Percentiles rank a stretch among this genome's conserved stretches.
Conservation (phyloP, 2,329 filamentous ascomycete genomes). For the Fusarium longipes region DNA sequence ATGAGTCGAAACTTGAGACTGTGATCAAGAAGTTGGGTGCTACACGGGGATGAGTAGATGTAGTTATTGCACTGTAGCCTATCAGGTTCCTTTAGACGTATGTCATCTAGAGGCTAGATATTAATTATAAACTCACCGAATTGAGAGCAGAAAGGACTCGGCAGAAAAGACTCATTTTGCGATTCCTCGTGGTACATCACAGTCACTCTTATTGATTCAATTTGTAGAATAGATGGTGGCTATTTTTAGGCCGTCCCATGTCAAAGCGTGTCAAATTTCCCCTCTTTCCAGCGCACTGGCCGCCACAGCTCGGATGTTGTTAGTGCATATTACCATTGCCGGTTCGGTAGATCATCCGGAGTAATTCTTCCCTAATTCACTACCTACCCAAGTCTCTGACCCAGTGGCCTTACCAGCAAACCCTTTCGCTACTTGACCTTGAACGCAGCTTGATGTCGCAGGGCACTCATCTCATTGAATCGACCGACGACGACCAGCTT, state of each 20-base stretch:
- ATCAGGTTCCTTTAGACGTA: not conserved
- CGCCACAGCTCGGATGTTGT: not conserved
- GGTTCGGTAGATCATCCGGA: not conserved
- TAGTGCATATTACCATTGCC: not conserved
- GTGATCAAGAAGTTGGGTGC: constrained; percentile 4
- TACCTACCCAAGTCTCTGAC: not conserved
- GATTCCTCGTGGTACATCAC: not conserved
- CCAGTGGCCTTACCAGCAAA: not conserved
- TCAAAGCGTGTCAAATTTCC: not conserved
- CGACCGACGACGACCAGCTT: not conserved
- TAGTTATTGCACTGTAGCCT: not conserved
- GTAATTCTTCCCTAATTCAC: not conserved
- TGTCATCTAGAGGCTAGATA: no score
- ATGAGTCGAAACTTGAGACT: not conserved
- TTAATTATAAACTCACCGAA: not conserved
- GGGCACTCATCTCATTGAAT: not conserved
- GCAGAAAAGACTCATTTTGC: not conserved
- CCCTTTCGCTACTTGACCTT: not conserved
- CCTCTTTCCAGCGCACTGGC: not conserved
- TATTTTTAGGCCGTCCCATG: not conserved
- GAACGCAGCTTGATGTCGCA: not conserved
- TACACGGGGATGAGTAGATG: not conserved
- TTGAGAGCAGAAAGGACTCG: not conserved
- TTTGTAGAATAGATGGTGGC: not conserved
- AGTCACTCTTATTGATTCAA: not conserved